A percentile compares a stretch with the other conserved stretches of the same genome.
These are phyloP conservation scores for Ramalina intermedia DNA, from an alignment of 495 filamentous ascomycete species.

Conservation along the genomic window DNA sequence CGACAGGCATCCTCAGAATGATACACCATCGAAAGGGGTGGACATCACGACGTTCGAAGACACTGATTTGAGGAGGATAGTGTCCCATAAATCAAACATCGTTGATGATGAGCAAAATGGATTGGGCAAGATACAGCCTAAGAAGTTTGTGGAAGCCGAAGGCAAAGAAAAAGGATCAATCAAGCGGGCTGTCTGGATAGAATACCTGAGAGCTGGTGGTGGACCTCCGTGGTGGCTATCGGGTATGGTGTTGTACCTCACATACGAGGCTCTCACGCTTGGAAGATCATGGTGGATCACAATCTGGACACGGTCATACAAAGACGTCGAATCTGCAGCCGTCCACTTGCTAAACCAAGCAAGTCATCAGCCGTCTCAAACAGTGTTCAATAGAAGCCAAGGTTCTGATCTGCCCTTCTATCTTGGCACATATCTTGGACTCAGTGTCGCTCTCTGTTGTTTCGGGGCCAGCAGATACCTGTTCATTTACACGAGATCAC, in stretches of 20 bases:
- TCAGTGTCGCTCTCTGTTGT: slow-evolving; percentile 42
- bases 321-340: background rate
- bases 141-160: slow-evolving; percentile 65
- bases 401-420: slow-evolving; percentile 38
- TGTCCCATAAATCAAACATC: slow-evolving; percentile 17
- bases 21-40: background rate
- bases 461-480: slow-evolving; percentile 43
- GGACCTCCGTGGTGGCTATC: slow-evolving; percentile 47
- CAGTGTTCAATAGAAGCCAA: background rate
- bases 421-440: slow-evolving; percentile 48
- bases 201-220: slow-evolving; percentile 52
- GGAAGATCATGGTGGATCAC: slow-evolving; percentile 53
- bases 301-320: slow-evolving; percentile 44
- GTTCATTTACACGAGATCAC: slow-evolving; percentile 41
- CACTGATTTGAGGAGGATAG: slow-evolving; percentile 28
- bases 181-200: slow-evolving; percentile 43
- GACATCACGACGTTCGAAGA: background rate
- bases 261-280: slow-evolving; percentile 35
- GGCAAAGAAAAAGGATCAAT: slow-evolving; percentile 51
- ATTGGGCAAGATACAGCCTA: slow-evolving; percentile 26
- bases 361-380: too few species aligned
- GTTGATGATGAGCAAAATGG: slow-evolving; percentile 11
- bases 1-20: slow-evolving; percentile 20
- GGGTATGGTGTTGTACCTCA: slow-evolving; percentile 35
- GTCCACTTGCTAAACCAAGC: too few species aligned